Percentiles rank a stretch among this genome's conserved stretches.
Conservation (phyloP, 371 early-diverging fungal genomes). For the Mucor saturninus region DNA sequence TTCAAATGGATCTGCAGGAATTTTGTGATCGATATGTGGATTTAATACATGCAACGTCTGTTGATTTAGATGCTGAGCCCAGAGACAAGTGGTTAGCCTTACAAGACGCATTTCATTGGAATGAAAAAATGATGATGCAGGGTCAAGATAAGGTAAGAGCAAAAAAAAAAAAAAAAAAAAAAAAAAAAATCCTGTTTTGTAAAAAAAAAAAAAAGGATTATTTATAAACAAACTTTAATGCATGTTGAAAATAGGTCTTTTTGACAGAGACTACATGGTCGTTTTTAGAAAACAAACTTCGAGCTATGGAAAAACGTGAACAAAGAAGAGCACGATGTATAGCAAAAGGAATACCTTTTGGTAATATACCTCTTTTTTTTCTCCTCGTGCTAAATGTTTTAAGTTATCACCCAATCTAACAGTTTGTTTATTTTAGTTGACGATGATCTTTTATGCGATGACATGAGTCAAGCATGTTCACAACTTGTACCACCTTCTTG, state of each 20-base stretch:
- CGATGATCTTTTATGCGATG: constrained; percentile 14
- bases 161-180: neutral
- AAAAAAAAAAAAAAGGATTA: neutral
- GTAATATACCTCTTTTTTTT: neutral
- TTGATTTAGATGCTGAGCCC: constrained; percentile 46
- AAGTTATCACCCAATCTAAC: too few species aligned
- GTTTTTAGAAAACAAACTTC: constrained; percentile 62
- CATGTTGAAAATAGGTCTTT: constrained; percentile 50
- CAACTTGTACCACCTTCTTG: constrained; percentile 21
- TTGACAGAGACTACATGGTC: constrained; percentile 75
- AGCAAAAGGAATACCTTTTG: constrained; percentile 37
- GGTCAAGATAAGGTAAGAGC: constrained; percentile 23
- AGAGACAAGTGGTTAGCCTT: constrained; percentile 31
- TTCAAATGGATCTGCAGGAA: constrained; percentile 24
- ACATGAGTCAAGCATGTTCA: constrained; percentile 21
- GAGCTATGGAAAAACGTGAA: constrained; percentile 45
- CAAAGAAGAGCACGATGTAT: constrained; percentile 39
- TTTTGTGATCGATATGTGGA: constrained; percentile 65
- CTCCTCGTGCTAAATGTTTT: neutral
- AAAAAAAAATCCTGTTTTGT: neutral
- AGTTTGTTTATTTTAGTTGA: neutral
- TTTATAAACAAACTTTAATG: neutral
- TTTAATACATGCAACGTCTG: constrained; percentile 36
- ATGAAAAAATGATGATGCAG: constrained; percentile 28
- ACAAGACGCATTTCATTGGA: constrained; percentile 29